These are phyloP conservation scores for Phyllosticta paracitricarpa DNA, from an alignment of 2,329 filamentous ascomycete species.

Conservation along the genomic window DNA sequence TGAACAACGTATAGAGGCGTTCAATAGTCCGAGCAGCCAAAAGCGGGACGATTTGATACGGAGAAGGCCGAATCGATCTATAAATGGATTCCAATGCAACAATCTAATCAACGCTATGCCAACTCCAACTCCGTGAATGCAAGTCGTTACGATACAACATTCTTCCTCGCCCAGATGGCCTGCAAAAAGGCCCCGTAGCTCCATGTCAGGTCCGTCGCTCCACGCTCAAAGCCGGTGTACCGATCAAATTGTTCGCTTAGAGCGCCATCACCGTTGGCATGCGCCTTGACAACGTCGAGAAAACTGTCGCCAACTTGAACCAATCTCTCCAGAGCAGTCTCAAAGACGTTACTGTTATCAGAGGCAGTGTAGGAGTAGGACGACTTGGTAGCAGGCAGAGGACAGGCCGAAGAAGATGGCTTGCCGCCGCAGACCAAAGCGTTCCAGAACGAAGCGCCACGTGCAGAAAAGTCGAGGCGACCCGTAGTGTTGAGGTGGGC, in stretches of 20 bases:
- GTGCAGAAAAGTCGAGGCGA: conserved; percentile 22
- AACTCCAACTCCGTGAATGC: neutral
- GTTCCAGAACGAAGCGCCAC: conserved; percentile 27
- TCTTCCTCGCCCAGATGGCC: conserved; percentile 27
- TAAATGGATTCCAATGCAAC: neutral
- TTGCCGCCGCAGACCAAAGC: conserved; percentile 18
- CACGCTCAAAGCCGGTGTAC: conserved; percentile 29
- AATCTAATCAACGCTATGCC: neutral
- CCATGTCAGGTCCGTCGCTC: conserved; percentile 36
- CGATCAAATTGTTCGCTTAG: conserved; percentile 37
- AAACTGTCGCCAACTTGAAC: conserved; percentile 31
- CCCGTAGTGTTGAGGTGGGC: conserved; percentile 19
- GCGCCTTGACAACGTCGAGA: conserved; percentile 29
- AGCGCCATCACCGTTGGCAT: conserved; percentile 28
- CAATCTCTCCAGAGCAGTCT: conserved; percentile 23
- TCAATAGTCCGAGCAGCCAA: neutral
- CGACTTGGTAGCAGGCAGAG: neutral
- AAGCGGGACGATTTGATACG: neutral
- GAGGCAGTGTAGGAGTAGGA: conserved; percentile 16
- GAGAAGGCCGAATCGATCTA: neutral
- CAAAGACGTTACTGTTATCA: conserved; percentile 12
- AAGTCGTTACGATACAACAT: neutral
- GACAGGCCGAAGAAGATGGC: conserved; percentile 11
- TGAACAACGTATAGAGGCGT: neutral
- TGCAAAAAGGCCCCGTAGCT: conserved; percentile 35